Base-by-base conservation (phyloP, 2,329 filamentous ascomycete species). In the Ascochyta fabae region DNA sequence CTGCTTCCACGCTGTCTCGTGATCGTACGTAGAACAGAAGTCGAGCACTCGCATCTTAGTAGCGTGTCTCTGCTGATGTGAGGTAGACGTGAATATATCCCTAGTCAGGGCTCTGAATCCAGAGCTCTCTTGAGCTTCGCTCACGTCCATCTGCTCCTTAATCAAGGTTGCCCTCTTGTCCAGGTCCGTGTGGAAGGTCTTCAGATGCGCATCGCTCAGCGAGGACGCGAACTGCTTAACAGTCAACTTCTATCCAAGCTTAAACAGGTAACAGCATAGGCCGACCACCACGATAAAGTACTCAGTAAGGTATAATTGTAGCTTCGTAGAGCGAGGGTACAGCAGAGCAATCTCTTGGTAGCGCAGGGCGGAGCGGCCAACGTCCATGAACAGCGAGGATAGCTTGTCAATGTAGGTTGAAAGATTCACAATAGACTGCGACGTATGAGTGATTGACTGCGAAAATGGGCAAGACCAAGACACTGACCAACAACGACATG, bases 201-300 rank as follows among this genome's bases (percentile, higher is more conserved):
- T 73, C 27, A 77, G 40, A 0, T 77, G 64, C 0, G 67, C 42
- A n/a, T 77, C 73, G 19, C 48, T 73, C 2, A 77, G 24, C 3
- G 70, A 67, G 0, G 70, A 66, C 15, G 62, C 48, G 1, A 81
- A 47, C 33, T 77, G 69, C 0, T 58, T 55, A 0, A 79, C 12
- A 0, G 53, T 34, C 0, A 76, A 75, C 43, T 75, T 77, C 16
- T 73, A 65, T 0, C 68, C 69, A 19, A 75, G 72, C 1, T 64
- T 67, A 0, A 78, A 56, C 0, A 78, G 23, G 0, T 70, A 53
- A 33, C 73, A 75, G 36, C 79, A 82, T 1, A 82, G 50, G 0
- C 53, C 41, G 2, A 80, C 76, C 0, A 80, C 65, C 0, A 77
- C 59, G 13, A 77, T 74, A 24, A 78, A 78, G 44, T 81, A 81